These are phyloP conservation scores for Termitomyces sp. DNA, from an alignment of 768 basidiomycete genomes.

Conservation along the genomic window DNA sequence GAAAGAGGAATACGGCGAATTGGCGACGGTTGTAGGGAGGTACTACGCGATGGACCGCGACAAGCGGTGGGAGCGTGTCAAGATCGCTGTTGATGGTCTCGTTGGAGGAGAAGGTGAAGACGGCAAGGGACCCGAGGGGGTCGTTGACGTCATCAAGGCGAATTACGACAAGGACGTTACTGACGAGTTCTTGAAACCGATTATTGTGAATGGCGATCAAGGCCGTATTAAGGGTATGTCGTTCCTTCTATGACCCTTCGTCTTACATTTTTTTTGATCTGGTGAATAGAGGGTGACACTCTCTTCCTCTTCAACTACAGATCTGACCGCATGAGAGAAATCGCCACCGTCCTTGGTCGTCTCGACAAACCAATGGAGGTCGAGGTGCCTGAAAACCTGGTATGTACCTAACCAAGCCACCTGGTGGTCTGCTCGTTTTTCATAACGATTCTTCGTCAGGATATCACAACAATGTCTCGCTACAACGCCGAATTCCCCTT, in stretches of 20 bases:
- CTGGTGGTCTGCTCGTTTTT: not conserved
- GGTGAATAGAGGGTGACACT: slow-evolving; percentile 66
- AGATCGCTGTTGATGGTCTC: slow-evolving; percentile 83
- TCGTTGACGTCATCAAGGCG: slow-evolving; percentile 42
- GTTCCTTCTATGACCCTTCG: slow-evolving; percentile 1
- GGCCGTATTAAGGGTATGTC: slow-evolving; percentile 76
- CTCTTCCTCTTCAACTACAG: slow-evolving; percentile 98
- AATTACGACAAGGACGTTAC: slow-evolving; percentile 84
- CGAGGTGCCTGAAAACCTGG: slow-evolving; percentile 73
- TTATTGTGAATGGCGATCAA: slow-evolving; percentile 76
- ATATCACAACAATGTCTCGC: slow-evolving; percentile 90
- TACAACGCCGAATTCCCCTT: slow-evolving; percentile 93
- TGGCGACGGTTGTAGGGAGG: slow-evolving; percentile 81
- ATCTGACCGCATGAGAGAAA: slow-evolving; percentile 94
- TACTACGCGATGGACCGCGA: slow-evolving; percentile 98
- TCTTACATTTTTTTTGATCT: not conserved
- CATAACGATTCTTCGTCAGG: slow-evolving; percentile 27
- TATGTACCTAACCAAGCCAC: slow-evolving; percentile 33
- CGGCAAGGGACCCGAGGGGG: slow-evolving; percentile 41
- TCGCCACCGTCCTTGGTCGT: slow-evolving; percentile 73
- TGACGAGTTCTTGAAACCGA: slow-evolving; percentile 95
- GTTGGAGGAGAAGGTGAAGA: slow-evolving; percentile 62
- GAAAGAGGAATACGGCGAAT: slow-evolving; percentile 71
- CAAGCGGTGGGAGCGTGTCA: slow-evolving; percentile 93
- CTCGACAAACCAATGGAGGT: slow-evolving; percentile 84